phyloP scores from a whole-genome alignment of 2,329 filamentous ascomycete genomes.

The Nigrospora oryzae region DNA sequence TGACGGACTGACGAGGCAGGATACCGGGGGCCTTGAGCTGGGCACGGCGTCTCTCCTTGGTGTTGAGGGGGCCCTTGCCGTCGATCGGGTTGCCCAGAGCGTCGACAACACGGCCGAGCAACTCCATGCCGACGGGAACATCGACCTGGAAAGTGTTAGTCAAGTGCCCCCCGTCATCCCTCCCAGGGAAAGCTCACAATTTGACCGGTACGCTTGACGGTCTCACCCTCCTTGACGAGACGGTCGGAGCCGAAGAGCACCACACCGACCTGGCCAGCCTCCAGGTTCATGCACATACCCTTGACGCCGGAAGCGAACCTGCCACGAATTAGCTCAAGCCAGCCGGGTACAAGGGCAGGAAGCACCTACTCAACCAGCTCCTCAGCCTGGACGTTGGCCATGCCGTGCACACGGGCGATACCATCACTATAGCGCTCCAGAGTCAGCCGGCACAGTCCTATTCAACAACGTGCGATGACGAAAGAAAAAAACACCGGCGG shows the following conservation, averaged over 20 bases:
- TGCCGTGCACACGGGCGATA: slow-evolving; percentile 99
- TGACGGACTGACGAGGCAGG: slow-evolving; percentile 92
- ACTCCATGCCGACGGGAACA: slow-evolving; percentile 83
- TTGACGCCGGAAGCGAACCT: slow-evolving; percentile 99
- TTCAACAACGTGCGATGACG: neutral
- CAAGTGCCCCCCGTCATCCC: neutral
- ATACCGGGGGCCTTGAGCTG: slow-evolving; percentile 99
- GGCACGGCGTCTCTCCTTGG: slow-evolving; percentile 86
- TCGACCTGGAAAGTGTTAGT: slow-evolving; percentile 61
- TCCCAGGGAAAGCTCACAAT: slow-evolving; percentile 63
- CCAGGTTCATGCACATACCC: slow-evolving; percentile 99
- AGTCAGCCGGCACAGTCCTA: slow-evolving; percentile 13
- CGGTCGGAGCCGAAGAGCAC: slow-evolving; percentile 99
- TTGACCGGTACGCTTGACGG: slow-evolving; percentile 98
- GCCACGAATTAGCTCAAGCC: neutral
- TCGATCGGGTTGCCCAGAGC: slow-evolving; percentile 99
- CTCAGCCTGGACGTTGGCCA: slow-evolving; percentile 99
- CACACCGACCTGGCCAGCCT: slow-evolving; percentile 99
- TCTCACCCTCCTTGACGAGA: slow-evolving; percentile 99
- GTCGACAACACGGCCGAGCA: slow-evolving; percentile 97
- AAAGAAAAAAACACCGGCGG: slow-evolving; percentile 9
- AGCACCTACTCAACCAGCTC: slow-evolving; percentile 95
- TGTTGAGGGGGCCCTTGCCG: slow-evolving; percentile 95
- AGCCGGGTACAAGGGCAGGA: neutral
- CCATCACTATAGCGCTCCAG: slow-evolving; percentile 68